Conservation (phyloP, 148 eudicot species). For the Dysphania ambrosioides region DNA sequence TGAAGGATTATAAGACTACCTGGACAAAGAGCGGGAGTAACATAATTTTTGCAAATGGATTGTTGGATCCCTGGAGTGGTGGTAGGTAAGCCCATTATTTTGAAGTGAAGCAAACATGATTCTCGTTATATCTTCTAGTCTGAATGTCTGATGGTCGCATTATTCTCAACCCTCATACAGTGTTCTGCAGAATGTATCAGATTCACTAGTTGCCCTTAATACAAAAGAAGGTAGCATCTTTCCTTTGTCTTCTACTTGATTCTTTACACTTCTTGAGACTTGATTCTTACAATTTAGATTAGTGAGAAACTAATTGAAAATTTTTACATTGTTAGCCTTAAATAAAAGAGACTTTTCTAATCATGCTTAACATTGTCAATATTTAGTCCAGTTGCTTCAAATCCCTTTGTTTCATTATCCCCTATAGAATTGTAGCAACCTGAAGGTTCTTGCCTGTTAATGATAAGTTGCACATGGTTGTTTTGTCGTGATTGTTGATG, state of each 20-base stretch:
- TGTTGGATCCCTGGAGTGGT: constrained; percentile 95
- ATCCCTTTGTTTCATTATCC: not conserved
- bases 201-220: constrained; percentile 65
- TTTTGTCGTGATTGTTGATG: no score
- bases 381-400: no score
- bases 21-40: constrained; percentile 67
- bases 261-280: no score
- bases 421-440: not conserved
- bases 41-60: constrained; percentile 77
- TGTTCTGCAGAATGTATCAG: constrained; percentile 74
- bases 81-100: constrained; percentile 49
- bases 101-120: not conserved
- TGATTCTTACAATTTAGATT: no score
- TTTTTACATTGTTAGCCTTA: no score
- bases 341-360: no score
- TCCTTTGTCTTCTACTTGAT: not conserved
- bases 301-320: no score
- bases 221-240: constrained; percentile 64
- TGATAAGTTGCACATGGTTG: no score
- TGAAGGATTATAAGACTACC: constrained; percentile 60
- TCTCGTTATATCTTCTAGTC: not conserved
- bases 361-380: no score
- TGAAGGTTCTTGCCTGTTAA: not conserved
- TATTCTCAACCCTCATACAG: constrained; percentile 40
- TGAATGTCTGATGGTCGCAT: constrained; percentile 2